Percentiles rank a stretch among this genome's conserved stretches.
Conservation (phyloP, 345 rosid species). For the Triadica sebifera region DNA sequence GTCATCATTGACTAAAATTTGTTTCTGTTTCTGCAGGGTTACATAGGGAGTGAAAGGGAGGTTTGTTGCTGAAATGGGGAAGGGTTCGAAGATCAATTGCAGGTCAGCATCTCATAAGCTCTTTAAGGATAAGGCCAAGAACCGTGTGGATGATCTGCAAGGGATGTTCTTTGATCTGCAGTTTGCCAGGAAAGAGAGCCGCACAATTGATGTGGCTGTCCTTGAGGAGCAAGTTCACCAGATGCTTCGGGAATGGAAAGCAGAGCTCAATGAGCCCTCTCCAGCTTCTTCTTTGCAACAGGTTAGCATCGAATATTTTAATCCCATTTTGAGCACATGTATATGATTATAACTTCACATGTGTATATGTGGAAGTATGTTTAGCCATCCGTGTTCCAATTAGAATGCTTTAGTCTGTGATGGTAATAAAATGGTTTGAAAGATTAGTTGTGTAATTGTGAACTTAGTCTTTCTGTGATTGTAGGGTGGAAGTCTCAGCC, state of each 20-base stretch:
- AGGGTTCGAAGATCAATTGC: constrained; percentile 79
- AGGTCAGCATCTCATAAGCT: constrained; percentile 92
- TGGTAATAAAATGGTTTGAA: constrained; percentile 10
- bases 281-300: constrained; percentile 97
- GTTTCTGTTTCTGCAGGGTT: constrained; percentile 8
- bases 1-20: background rate
- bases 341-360: background rate
- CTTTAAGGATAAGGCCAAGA: constrained; percentile 93
- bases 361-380: background rate
- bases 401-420: background rate
- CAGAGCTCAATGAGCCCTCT: constrained; percentile 97
- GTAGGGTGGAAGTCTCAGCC: constrained; percentile 80
- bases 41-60: constrained; percentile 10
- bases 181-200: constrained; percentile 87
- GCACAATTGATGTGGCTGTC: constrained; percentile 56
- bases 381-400: no score
- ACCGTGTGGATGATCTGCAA: constrained; percentile 96
- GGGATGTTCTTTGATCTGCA: constrained; percentile 86
- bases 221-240: constrained; percentile 99
- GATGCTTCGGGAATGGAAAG: constrained; percentile 99
- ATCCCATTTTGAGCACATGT: constrained; percentile 21
- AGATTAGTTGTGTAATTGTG: background rate
- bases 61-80: constrained; percentile 52
- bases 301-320: constrained; percentile 40
- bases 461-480: constrained; percentile 12